phyloP scores from a whole-genome alignment of 768 basidiomycete species.

The Hortiboletus flavorubellus region DNA sequence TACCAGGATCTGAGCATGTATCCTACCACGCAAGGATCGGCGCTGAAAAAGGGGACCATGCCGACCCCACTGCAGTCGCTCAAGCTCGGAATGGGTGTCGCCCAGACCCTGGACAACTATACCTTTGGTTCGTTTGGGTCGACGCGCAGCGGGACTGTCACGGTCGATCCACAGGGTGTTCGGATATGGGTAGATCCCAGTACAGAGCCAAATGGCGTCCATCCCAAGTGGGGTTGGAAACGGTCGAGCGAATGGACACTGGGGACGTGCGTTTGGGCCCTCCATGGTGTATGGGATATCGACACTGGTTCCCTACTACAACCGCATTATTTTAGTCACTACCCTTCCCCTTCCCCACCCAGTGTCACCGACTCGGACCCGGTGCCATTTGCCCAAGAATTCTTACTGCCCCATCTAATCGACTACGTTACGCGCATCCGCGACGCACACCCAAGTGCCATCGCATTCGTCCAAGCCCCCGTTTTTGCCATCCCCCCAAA shows the following conservation, averaged over 20 bases:
- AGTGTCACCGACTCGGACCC: conserved; percentile 1
- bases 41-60: conserved; percentile 80
- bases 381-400: conserved; percentile 65
- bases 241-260: conserved; percentile 70
- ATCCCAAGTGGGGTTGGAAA: conserved; percentile 80
- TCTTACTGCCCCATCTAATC: conserved; percentile 72
- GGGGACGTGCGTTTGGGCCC: conserved; percentile 83
- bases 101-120: conserved; percentile 80
- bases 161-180: conserved; percentile 79
- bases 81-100: conserved; percentile 83
- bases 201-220: conserved; percentile 48
- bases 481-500: conserved; percentile 81
- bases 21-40: conserved; percentile 64
- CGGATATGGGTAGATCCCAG: conserved; percentile 72
- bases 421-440: conserved; percentile 59
- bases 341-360: conserved; percentile 27
- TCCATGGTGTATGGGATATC: conserved; percentile 86
- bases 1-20: conserved; percentile 65
- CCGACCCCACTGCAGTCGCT: conserved; percentile 86
- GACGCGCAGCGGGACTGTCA: conserved; percentile 64
- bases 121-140: conserved; percentile 80
- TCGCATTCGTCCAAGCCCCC: conserved; percentile 88
- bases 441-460: conserved; percentile 69
- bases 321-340: conserved; percentile 71
- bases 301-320: conserved; percentile 61